These are phyloP conservation scores for Arthroderma sp. DNA, from an alignment of 2,329 filamentous ascomycete genomes.

Conservation along the genomic window DNA sequence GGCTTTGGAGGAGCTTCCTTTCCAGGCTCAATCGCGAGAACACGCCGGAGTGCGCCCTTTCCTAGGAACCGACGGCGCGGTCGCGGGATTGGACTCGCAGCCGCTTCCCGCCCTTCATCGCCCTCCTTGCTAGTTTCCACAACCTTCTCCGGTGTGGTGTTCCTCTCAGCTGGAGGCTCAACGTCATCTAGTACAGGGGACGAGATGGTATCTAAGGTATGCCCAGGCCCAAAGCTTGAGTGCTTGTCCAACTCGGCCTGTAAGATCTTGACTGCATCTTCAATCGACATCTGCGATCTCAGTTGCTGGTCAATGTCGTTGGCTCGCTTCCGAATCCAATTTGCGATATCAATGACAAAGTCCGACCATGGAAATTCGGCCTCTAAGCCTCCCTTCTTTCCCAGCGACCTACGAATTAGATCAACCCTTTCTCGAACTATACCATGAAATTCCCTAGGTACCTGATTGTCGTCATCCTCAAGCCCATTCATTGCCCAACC, in stretches of 20 bases:
- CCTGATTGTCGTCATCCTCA: conserved; percentile 5
- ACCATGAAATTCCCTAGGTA: conserved; percentile 7
- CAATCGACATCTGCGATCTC: conserved; percentile 32
- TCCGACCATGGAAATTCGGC: conserved; percentile 39
- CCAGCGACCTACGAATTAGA: not conserved
- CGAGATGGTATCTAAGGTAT: not conserved
- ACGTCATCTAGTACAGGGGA: not conserved
- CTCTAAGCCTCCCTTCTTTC: not conserved
- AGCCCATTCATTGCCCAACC: conserved; percentile 14
- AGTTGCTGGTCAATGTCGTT: conserved; percentile 37
- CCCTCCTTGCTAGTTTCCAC: not conserved
- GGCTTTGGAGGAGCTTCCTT: not conserved
- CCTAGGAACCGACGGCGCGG: not conserved
- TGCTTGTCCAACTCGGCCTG: conserved; percentile 23
- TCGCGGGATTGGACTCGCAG: not conserved
- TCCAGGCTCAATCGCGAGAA: not conserved
- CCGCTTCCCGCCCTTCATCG: not conserved
- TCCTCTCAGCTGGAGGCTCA: not conserved
- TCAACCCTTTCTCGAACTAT: conserved; percentile 7
- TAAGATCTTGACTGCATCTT: conserved; percentile 18
- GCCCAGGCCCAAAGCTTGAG: conserved; percentile 17
- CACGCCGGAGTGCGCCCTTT: not conserved
- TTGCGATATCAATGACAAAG: conserved; percentile 35
- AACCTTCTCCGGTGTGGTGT: not conserved
- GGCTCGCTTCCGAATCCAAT: conserved; percentile 38